Conservation (phyloP, 371 early-diverging fungal species). For the Agmasoma carcini region DNA sequence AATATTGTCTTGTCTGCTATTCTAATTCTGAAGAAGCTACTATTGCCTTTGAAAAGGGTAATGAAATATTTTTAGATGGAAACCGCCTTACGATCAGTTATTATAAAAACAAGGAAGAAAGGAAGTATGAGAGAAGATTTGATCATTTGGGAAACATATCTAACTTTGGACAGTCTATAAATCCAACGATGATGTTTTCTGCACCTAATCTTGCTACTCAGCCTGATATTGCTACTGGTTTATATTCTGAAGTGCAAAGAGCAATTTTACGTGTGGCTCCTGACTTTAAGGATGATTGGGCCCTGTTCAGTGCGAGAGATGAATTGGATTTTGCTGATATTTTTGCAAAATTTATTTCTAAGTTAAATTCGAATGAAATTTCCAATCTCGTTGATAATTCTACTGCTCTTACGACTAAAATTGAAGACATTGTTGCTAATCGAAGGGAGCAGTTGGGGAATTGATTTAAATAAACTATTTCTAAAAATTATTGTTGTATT, state of each 20-base stretch:
- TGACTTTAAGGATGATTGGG: constrained; percentile 41
- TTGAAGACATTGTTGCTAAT: no score
- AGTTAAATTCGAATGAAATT: background rate
- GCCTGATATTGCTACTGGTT: background rate
- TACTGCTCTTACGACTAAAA: no score
- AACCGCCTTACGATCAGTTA: constrained; percentile 35
- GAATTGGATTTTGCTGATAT: constrained; percentile 48
- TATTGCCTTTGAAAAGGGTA: constrained; percentile 46
- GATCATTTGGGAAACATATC: background rate
- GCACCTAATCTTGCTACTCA: background rate
- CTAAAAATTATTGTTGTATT: no score
- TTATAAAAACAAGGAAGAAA: constrained; percentile 49
- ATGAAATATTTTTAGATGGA: constrained; percentile 41
- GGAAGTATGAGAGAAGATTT: constrained; percentile 31
- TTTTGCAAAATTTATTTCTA: background rate
- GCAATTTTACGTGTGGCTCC: constrained; percentile 41
- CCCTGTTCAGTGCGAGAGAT: constrained; percentile 31
- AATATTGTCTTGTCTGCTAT: constrained; percentile 51
- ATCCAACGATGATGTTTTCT: background rate
- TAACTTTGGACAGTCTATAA: background rate
- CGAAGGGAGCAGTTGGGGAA: no score
- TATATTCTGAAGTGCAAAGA: constrained; percentile 26
- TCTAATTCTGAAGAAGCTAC: constrained; percentile 46
- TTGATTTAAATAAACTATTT: no score
- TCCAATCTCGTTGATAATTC: background rate